Percentiles rank a stretch among this genome's conserved stretches.
Conservation (phyloP, 768 basidiomycete species). For the Amanita jacksonii region DNA sequence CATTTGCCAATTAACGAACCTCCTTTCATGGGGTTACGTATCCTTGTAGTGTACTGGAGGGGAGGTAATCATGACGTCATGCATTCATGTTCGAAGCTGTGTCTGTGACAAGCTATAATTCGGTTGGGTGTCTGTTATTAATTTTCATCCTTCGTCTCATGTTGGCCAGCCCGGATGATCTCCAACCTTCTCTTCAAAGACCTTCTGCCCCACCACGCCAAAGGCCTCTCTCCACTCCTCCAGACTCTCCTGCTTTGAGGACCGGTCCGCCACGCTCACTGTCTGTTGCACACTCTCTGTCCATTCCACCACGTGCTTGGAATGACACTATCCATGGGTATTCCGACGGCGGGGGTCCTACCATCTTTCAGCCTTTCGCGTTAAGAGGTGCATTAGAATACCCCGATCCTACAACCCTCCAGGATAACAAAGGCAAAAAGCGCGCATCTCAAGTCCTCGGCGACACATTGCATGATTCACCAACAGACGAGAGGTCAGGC, state of each 20-base stretch:
- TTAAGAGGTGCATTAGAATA: constrained; percentile 61
- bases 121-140: too few species aligned
- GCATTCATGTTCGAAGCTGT: neutral
- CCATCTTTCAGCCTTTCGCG: constrained; percentile 26
- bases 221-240: constrained; percentile 14
- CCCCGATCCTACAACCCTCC: constrained; percentile 25
- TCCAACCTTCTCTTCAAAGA: neutral
- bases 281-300: constrained; percentile 51
- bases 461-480: constrained; percentile 44
- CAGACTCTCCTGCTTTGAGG: constrained; percentile 48
- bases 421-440: constrained; percentile 47
- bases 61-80: constrained; percentile 34
- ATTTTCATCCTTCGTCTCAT: constrained; percentile 22
- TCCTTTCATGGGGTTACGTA: constrained; percentile 54
- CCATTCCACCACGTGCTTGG: constrained; percentile 24
- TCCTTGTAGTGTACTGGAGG: constrained; percentile 59
- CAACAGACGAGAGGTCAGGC: constrained; percentile 33
- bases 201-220: neutral
- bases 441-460: constrained; percentile 38
- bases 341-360: constrained; percentile 24
- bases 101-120: neutral
- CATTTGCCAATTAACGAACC: constrained; percentile 38
- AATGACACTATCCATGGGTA: constrained; percentile 21
- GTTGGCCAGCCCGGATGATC: constrained; percentile 11
- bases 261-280: constrained; percentile 71